Evolutionary conservation across 2,329 filamentous ascomycete species (phyloP), one percentile per base, ranked within the genome.

Genomic region (Alternaria alternata): DNA sequence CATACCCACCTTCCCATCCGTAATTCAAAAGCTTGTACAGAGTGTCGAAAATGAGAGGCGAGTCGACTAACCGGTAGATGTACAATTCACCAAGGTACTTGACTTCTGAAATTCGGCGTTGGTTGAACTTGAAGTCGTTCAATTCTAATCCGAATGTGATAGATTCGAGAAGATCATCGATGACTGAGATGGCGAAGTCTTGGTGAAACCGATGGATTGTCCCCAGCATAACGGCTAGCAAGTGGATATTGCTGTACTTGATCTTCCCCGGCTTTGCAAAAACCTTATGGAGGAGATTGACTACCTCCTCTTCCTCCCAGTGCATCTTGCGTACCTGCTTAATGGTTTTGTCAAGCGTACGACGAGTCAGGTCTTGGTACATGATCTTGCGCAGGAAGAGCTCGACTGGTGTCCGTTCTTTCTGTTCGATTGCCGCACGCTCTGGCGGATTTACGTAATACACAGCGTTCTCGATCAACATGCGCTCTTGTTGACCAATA

Each of bases 391-490:
- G 91, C 61, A 99, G 89, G 75, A 96, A 99, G 26, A 96, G 85
- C 68, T 99, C 94, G 75, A 95, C 91, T 0, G 95, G 94, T 0
- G 93, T 96, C 47, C 95, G 88, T 79, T 99, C 95, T 78, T 98
- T 99, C 75, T 98, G 94, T 78, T 96, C 91, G 55, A 99, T 97
- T 0, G 95, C 94, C 32, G 94, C 91, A 62, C 95, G 88, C 75
- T 96, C 91, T 0, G 95, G 96, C 14, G 95, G 95, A 72, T 98
- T 95, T 57, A 99, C 95, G 70, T 97, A 98, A 80, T 99, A 99
- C 59, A 97, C 88, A 4, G 95, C 95, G 75, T 99, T 99, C 78
- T 99, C 95, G 59, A 99, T 95, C 30, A 98, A 87, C 94, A 99
- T 98, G 39, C 94, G 91, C 79, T 99, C 95, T 69, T 96, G 93